Evolutionary conservation across 2,329 filamentous ascomycete species (phyloP).

Genomic region (Epichloe baconii): DNA sequence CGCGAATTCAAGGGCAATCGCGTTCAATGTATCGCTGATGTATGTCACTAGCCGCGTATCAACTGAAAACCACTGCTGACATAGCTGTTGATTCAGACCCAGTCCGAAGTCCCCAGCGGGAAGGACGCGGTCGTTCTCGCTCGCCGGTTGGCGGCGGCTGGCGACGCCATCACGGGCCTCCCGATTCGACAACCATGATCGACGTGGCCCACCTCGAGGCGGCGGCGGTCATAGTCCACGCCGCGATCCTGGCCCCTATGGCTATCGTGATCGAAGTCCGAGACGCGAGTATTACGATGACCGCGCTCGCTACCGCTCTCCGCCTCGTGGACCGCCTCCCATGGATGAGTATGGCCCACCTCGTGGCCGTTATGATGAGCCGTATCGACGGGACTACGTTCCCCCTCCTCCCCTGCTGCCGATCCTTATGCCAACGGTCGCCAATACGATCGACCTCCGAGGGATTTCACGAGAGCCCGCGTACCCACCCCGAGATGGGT

Average conservation of each 20-base stretch:
- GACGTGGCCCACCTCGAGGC: slow-evolving; percentile 54
- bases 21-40: slow-evolving; percentile 79
- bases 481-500: slow-evolving; percentile 26
- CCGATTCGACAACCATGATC: slow-evolving; percentile 62
- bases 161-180: slow-evolving; percentile 50
- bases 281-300: slow-evolving; percentile 83
- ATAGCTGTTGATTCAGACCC: slow-evolving; percentile 39
- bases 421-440: slow-evolving; percentile 48
- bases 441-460: slow-evolving; percentile 41
- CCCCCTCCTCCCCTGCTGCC: slow-evolving; percentile 48
- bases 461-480: slow-evolving; percentile 29
- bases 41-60: slow-evolving; percentile 31
- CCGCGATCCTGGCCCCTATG: slow-evolving; percentile 49
- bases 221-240: slow-evolving; percentile 59
- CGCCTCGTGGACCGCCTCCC: slow-evolving; percentile 51
- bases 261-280: slow-evolving; percentile 80
- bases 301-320: slow-evolving; percentile 66
- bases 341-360: slow-evolving; percentile 65
- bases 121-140: slow-evolving; percentile 59
- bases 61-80: background rate
- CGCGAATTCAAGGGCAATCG: slow-evolving; percentile 84
- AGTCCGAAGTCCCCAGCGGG: slow-evolving; percentile 61
- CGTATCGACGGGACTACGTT: slow-evolving; percentile 58
- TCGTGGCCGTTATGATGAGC: slow-evolving; percentile 61
- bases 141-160: slow-evolving; percentile 38